Base-by-base conservation (phyloP, 164 flowering plant species). In the Warburgia ugandensis region DNA sequence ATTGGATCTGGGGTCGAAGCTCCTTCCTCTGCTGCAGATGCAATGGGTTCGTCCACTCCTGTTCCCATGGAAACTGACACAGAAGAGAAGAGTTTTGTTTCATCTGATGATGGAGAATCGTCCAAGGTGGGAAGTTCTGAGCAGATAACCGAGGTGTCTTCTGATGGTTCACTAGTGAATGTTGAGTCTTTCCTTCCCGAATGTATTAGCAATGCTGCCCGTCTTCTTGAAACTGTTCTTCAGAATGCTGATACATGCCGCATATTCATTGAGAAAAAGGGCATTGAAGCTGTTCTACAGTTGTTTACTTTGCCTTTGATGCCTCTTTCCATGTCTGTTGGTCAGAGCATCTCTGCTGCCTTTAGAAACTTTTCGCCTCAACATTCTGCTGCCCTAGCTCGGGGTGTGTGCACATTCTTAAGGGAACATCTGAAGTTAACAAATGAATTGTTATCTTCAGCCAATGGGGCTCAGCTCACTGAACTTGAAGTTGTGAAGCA, bases 181-280 rank as follows among this genome's bases (percentile, higher is more conserved):
- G 41, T 73, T 45, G 95, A 86, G 49, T 67, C 66, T 23, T 80
- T 73, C 61, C 83, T 86, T 53, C 86, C 91, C 11, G 91, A 84
- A 40, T 84, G 63, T 66, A 62, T 84, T n/a, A 67, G 59, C 68
- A 86, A 90, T 78, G 78, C 60, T 69, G 79, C 83, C 35, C 92
- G 84, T 27, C 92, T 86, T 62, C 89, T 91, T 59, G 94, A 83
- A 68, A 80, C 84, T 30, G 65, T 91, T 60, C 91, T 86, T 61
- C 94, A 86, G 61, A 91, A 91, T 75, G 76, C 87, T 62, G 97
- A 91, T 32, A 77, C 83, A 12, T 83, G 96, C 54, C 84, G 96
- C 4, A 66, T 86, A 25, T 91, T 91, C 68, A 73, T 84, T 63
- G 97, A 91, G 69, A 86, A 83, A 72, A 84, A 78, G 54, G 97